A percentile compares a stretch with the other conserved stretches of the same genome.
Evolutionary conservation across 257 asterid genomes (phyloP).

Genomic region (Solanum chaucha): DNA sequence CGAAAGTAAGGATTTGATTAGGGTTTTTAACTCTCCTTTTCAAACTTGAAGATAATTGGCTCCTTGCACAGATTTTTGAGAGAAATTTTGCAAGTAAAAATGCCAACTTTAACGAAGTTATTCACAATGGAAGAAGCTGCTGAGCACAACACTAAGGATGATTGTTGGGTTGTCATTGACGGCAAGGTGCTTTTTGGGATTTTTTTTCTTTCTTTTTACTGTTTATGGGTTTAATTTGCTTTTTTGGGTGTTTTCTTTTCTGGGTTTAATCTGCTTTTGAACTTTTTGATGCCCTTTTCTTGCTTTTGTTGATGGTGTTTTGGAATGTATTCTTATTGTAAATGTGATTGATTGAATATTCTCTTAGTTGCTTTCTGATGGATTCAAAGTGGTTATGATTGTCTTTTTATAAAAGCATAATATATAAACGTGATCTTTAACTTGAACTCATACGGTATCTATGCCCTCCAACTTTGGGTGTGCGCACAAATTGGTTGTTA

Average conservation of each 20-base stretch:
- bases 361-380: background rate
- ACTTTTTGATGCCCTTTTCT: background rate
- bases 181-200: conserved; percentile 45
- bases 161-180: conserved; percentile 80
- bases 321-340: background rate
- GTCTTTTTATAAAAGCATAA: background rate
- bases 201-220: background rate
- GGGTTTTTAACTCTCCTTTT: background rate
- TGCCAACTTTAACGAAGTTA: conserved; percentile 80
- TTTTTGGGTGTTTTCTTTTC: background rate
- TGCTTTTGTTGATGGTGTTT: background rate
- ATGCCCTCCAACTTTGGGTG: background rate
- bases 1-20: background rate
- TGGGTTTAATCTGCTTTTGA: background rate
- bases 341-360: background rate
- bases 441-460: too few relatives aligned
- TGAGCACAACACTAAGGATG: conserved; percentile 64
- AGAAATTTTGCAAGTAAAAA: conserved; percentile 4
- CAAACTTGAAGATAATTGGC: background rate
- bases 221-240: background rate
- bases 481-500: background rate
- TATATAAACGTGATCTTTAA: background rate
- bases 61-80: background rate
- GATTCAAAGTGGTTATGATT: background rate
- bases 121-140: conserved; percentile 71